Evolutionary conservation across 768 basidiomycete species (phyloP), one percentile per base, ranked within the genome.

Genomic region (Hericium erinaceus): DNA sequence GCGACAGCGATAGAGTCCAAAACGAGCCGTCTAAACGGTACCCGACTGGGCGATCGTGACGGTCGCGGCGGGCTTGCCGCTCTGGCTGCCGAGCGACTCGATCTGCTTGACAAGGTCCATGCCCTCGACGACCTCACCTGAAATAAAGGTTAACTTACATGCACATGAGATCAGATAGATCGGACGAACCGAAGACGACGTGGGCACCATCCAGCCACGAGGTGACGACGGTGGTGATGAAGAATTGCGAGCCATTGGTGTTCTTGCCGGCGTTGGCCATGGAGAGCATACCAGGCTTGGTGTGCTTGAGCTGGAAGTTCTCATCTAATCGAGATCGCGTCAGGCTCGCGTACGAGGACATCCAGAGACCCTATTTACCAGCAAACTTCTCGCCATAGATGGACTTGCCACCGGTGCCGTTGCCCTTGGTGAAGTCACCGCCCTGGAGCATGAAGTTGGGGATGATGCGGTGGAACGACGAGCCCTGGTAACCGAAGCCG

Each of bases 401-500:
- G 28, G 73, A 75, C 52, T 65, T 65, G 9, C 74, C 74, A 24
- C 74, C 73, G 5, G 72, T 69, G 49, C 74, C 74, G 41, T 72
- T 59, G 57, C 66, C 50, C 48, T 66, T 59, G 54, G 69, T 69
- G 61, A 75, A 73, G 62, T 75, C 74, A 4, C 74, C 74, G 50
- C 74, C 74, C 55, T 74, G 73, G 33, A 74, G 56, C 69, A 72
- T 70, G 66, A 73, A 73, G 10, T 67, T 68, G 13, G 75, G 76
- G 58, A 77, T 76, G 64, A 79, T 68, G 46, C 79, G 72, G 66
- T 94, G 91, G 76, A 93, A 89, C 10, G 58, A 59, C 58, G 83
- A 83, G 2, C 77, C 80, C 24, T 79, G 70, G 72, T 93, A 97
- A 8, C 87, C 89, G 63, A 85, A 85, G 18, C 83, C 81, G 59